Percentiles rank a stretch among this genome's conserved stretches.
These are phyloP conservation scores for Xylariaceae sp. DNA, from an alignment of 2,329 filamentous ascomycete genomes.

Conservation along the genomic window DNA sequence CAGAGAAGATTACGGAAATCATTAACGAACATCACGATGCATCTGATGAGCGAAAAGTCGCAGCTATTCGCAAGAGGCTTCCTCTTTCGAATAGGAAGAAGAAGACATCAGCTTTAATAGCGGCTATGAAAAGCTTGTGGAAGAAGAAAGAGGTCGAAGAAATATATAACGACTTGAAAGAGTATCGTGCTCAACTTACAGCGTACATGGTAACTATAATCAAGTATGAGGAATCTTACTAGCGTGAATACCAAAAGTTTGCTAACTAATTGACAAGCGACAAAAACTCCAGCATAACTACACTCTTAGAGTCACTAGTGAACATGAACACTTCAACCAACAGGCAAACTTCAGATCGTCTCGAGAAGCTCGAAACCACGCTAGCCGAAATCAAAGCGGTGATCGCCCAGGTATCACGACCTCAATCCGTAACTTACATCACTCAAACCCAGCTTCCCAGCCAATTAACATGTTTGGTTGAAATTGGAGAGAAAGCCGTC, in stretches of 20 bases:
- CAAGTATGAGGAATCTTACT: not conserved
- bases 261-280: not conserved
- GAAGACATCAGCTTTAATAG: not conserved
- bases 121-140: conserved; percentile 1
- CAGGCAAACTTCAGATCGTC: not conserved
- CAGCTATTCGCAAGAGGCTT: not conserved
- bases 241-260: not conserved
- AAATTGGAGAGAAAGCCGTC: not conserved
- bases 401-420: not conserved
- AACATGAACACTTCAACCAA: not conserved
- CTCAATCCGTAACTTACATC: not conserved
- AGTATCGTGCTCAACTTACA: not conserved
- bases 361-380: not conserved
- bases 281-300: not conserved
- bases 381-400: not conserved
- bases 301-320: not conserved
- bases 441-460: not conserved
- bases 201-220: not conserved
- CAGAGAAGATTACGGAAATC: not conserved
- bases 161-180: not conserved
- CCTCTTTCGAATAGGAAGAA: not conserved
- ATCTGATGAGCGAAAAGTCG: not conserved
- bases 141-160: conserved; percentile 2
- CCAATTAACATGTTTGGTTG: not conserved
- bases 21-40: not conserved